Base-by-base conservation (phyloP, 345 rosid species). In the Lagerstroemia speciosa region DNA sequence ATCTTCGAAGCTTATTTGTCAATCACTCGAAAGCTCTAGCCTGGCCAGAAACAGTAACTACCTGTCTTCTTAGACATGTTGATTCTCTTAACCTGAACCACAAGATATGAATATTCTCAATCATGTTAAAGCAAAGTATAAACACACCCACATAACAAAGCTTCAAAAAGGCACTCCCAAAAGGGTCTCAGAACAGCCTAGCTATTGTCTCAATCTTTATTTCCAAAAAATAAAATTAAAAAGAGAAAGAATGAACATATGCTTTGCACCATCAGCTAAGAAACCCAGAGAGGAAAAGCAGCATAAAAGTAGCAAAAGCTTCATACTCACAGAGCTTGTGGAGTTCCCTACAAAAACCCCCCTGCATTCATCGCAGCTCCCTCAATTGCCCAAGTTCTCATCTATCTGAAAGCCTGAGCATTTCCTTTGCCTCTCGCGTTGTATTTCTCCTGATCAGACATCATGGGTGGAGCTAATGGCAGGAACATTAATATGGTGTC, bases 261-360 rank as follows among this genome's bases (percentile, higher is more conserved):
- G 80, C 97, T 86, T 91, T 93, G 91, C 79, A 76, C 81, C 67
- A 68, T 67, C 55, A 72, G 67, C 52, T 40, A 86, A 79, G 91
- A 86, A 82, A 89, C 62, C 84, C 67, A 43, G 70, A 75, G 63
- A 24, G 70, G 53, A 43, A 67, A 67, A 16, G 20, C 43, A 43
- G 41, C 41, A 34, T 31, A 58, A 74, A 74, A 41, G 77, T 1
- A 41, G 43, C 67, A 62, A 83, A 82, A 82, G 83, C 88, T 82
- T 90, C 86, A 67, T 68, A 73, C 71, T 79, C 83, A 88, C 92
- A 77, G 60, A 72, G 55, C 62, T 22, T 64, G 60, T 67, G 61
- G 43, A 31, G 52, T 79, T 60, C 81, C 83, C 90, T 87, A 90
- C 89, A 87, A 83, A 90, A 83, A 64, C 82, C 82, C 74, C 31